A percentile compares a stretch with the other conserved stretches of the same genome.
Evolutionary conservation across 2,329 filamentous ascomycete genomes (phyloP).

Genomic region (Alternaria infectoria): DNA sequence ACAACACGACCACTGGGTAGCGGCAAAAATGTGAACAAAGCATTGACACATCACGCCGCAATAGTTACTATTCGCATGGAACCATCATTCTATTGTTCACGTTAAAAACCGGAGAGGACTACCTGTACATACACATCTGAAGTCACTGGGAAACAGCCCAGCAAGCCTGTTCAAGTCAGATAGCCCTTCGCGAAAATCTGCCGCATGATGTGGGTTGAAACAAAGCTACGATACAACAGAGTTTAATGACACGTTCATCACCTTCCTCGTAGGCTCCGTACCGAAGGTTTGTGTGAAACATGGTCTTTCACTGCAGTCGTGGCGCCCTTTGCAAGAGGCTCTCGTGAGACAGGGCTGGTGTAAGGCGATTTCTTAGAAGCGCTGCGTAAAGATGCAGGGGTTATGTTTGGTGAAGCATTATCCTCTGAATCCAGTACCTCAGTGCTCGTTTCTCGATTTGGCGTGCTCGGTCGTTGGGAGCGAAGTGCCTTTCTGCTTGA

Average conservation of each 20-base stretch:
- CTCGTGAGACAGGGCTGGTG: constrained; percentile 1
- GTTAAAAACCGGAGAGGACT: background rate
- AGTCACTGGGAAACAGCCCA: background rate
- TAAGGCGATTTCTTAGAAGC: constrained; percentile 27
- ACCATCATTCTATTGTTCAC: background rate
- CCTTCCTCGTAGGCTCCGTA: constrained; percentile 16
- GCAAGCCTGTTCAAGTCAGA: background rate
- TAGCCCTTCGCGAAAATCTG: background rate
- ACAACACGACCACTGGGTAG: background rate
- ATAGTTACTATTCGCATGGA: background rate
- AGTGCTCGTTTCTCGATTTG: constrained; percentile 9
- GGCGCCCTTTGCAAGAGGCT: background rate
- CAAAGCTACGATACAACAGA: background rate
- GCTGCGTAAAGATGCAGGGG: constrained; percentile 45
- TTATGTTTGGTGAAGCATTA: constrained; percentile 41
- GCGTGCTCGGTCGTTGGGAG: constrained; percentile 27
- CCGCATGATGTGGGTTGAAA: background rate
- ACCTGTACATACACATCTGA: background rate
- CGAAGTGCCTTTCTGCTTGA: constrained; percentile 20
- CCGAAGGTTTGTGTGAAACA: background rate
- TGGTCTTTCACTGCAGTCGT: background rate
- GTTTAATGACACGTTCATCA: background rate
- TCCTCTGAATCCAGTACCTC: constrained; percentile 24
- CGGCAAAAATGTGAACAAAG: background rate
- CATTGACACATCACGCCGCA: background rate